These are phyloP conservation scores for Fusarium coicis DNA, from an alignment of 2,329 filamentous ascomycete genomes.

Conservation along the genomic window DNA sequence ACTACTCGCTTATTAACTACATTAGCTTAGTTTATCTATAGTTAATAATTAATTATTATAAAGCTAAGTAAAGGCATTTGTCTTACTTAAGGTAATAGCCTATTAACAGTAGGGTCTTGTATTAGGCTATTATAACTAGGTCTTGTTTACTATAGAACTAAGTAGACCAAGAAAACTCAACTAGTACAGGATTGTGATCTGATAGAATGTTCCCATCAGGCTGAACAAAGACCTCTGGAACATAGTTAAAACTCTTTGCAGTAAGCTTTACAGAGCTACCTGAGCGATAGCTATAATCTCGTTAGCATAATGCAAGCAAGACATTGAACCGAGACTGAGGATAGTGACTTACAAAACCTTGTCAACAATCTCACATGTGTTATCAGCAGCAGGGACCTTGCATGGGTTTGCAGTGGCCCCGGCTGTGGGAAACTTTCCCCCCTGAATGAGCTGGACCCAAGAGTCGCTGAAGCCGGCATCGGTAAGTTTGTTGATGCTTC, in stretches of 20 bases:
- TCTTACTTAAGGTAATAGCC: accelerated
- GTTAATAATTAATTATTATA: too few relatives aligned
- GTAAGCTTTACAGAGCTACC: slow-evolving; percentile 57
- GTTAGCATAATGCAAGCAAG: background rate
- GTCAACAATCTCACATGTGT: slow-evolving; percentile 72
- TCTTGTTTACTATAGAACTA: background rate
- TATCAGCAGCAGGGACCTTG: slow-evolving; percentile 64
- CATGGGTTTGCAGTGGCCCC: slow-evolving; percentile 57
- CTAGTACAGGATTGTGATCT: slow-evolving; percentile 73
- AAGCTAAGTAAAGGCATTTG: background rate
- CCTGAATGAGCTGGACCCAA: slow-evolving; percentile 67
- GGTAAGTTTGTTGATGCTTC: slow-evolving; percentile 60
- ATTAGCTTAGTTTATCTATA: too few relatives aligned
- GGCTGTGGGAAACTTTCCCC: slow-evolving; percentile 57
- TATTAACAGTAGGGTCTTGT: accelerated
- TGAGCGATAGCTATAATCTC: slow-evolving; percentile 57
- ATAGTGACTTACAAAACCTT: slow-evolving; percentile 62
- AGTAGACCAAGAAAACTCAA: slow-evolving; percentile 56
- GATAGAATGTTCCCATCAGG: slow-evolving; percentile 65
- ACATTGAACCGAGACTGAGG: too few relatives aligned
- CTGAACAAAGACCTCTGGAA: slow-evolving; percentile 66
- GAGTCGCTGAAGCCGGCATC: slow-evolving; percentile 66
- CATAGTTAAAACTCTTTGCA: slow-evolving; percentile 65
- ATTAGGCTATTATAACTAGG: too few relatives aligned
- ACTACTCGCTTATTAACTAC: too few relatives aligned